Conservation (phyloP, 352 stramenopile species). For the Phytophthora tentaculata region DNA sequence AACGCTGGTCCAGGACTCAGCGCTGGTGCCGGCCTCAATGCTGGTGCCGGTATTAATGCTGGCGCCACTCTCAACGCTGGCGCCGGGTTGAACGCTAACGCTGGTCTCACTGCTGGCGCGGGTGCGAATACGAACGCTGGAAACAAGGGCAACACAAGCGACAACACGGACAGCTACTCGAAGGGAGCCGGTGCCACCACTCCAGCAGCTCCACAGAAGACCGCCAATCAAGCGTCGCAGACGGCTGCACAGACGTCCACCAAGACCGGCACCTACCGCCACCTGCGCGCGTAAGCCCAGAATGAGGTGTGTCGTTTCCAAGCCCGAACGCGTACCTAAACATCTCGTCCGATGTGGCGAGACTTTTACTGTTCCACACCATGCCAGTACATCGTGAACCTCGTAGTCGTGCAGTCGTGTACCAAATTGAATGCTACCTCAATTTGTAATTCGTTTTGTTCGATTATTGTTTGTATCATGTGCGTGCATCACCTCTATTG, state of each 20-base stretch:
- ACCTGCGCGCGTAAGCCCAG: no score
- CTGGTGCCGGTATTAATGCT: neutral
- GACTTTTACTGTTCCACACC: no score
- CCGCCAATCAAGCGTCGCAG: constrained; percentile 8
- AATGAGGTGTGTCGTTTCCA: no score
- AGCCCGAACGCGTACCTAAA: no score
- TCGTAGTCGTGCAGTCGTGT: no score
- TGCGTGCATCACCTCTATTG: no score
- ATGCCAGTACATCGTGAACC: no score
- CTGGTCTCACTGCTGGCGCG: neutral
- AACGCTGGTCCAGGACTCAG: neutral
- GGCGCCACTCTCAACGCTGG: neutral
- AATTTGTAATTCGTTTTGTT: no score
- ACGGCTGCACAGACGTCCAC: constrained; percentile 7
- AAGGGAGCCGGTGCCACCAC: neutral
- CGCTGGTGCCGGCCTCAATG: neutral
- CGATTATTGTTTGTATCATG: no score
- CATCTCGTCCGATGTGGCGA: no score
- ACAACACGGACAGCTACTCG: constrained; percentile 14
- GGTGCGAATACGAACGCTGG: constrained; percentile 1
- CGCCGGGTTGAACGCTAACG: neutral
- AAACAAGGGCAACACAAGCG: no score
- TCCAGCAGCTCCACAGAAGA: constrained; percentile 4
- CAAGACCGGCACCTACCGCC: constrained; percentile 17
- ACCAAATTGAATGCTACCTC: no score